A percentile compares a stretch with the other conserved stretches of the same genome.
Evolutionary conservation across 2,329 filamentous ascomycete genomes (phyloP).

Genomic region (Penicillium occitanis): DNA sequence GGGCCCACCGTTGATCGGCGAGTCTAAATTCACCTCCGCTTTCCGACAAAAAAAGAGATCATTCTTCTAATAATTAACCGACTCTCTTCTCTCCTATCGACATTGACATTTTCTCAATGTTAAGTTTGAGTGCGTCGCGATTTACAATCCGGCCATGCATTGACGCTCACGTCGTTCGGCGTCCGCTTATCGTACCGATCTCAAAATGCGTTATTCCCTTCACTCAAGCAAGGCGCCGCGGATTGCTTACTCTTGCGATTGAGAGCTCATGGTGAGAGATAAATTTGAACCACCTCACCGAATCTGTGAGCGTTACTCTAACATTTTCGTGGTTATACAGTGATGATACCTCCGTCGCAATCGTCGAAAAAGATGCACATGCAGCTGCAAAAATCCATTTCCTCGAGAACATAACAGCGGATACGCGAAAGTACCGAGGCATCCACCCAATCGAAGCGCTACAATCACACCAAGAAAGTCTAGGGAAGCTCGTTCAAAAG

Average conservation of each 20-base stretch:
- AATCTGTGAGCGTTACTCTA: not conserved
- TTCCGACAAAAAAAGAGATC: not conserved
- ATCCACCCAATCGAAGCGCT: slow-evolving; percentile 77
- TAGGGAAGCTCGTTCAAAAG: slow-evolving; percentile 66
- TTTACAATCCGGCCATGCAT: not conserved
- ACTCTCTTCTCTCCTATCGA: not conserved
- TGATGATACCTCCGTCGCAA: slow-evolving; percentile 88
- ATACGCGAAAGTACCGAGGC: slow-evolving; percentile 72
- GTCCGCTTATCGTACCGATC: not conserved
- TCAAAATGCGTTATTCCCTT: not conserved
- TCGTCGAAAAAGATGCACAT: slow-evolving; percentile 61
- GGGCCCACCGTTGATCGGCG: slow-evolving; percentile 2
- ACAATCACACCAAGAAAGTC: slow-evolving; percentile 68
- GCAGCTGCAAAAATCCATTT: slow-evolving; percentile 64
- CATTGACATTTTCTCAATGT: slow-evolving; percentile 6
- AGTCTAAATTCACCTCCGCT: slow-evolving; percentile 11
- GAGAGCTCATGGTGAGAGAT: slow-evolving; percentile 46
- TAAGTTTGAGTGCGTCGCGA: not conserved
- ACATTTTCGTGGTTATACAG: slow-evolving; percentile 39
- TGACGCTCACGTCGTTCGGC: not conserved
- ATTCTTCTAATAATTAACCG: not conserved
- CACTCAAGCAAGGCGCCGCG: slow-evolving; percentile 6
- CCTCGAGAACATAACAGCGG: slow-evolving; percentile 77
- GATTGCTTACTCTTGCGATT: slow-evolving; percentile 47
- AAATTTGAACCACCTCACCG: not conserved